Evolutionary conservation across 345 rosid genomes (phyloP).

Genomic region (Sonneratia alba): DNA sequence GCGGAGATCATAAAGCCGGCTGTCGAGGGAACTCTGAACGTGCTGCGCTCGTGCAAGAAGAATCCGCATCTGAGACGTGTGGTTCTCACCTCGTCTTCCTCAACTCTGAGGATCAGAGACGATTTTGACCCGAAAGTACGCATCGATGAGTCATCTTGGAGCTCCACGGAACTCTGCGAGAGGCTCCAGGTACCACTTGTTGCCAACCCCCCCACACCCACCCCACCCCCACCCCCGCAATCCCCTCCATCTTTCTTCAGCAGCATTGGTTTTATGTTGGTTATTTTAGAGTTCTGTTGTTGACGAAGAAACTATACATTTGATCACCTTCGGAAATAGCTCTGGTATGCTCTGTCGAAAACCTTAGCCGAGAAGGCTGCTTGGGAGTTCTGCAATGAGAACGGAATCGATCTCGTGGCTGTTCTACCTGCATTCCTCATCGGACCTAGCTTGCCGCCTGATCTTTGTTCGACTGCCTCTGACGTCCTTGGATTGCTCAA

Average conservation of each 20-base stretch:
- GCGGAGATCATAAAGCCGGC: slow-evolving; percentile 74
- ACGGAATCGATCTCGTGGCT: slow-evolving; percentile 53
- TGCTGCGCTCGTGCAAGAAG: slow-evolving; percentile 68
- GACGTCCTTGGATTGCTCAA: slow-evolving; percentile 73
- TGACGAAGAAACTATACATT: no score
- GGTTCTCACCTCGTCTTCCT: slow-evolving; percentile 82
- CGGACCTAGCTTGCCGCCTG: slow-evolving; percentile 77
- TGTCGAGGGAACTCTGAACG: slow-evolving; percentile 70
- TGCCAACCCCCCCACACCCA: no score
- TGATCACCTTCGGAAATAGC: slow-evolving; percentile 18
- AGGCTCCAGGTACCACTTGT: slow-evolving; percentile 50
- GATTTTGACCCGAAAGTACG: slow-evolving; percentile 54
- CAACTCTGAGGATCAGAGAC: slow-evolving; percentile 58
- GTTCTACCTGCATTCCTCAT: slow-evolving; percentile 63
- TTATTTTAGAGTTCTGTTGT: no score
- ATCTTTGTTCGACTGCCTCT: slow-evolving; percentile 60
- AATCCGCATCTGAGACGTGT: slow-evolving; percentile 57
- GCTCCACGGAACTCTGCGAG: slow-evolving; percentile 65
- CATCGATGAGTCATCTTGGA: slow-evolving; percentile 86
- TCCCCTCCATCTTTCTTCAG: no score
- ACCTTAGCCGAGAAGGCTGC: slow-evolving; percentile 82
- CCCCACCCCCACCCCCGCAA: no score
- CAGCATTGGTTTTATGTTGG: no score
- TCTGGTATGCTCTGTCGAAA: slow-evolving; percentile 71
- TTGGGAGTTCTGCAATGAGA: slow-evolving; percentile 66